Conservation (phyloP, 2,329 filamentous ascomycete species). For the Monosporascus cannonballus region DNA sequence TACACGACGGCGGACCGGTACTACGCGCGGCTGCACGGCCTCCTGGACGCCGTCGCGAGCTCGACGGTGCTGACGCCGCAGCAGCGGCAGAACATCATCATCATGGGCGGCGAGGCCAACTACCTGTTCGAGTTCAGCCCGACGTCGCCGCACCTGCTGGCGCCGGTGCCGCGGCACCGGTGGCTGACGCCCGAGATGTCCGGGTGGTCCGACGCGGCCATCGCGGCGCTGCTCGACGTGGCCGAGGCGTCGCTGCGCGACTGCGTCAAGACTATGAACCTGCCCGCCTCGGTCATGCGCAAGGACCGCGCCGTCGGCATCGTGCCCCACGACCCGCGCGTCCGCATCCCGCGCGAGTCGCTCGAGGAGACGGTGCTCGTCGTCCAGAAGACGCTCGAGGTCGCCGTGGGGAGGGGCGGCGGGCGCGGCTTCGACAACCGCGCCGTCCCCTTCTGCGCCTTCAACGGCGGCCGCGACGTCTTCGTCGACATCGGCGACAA, state of each 20-base stretch:
- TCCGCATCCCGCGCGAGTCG: constrained; percentile 75
- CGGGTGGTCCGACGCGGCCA: constrained; percentile 69
- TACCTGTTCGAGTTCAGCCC: constrained; percentile 81
- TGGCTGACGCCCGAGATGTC: constrained; percentile 79
- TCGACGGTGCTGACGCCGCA: constrained; percentile 52
- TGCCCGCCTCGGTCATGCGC: constrained; percentile 74
- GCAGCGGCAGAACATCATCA: constrained; percentile 73
- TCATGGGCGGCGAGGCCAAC: constrained; percentile 95
- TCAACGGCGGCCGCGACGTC: constrained; percentile 95
- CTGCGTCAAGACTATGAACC: constrained; percentile 70
- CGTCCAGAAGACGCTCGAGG: constrained; percentile 86
- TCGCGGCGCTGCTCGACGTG: constrained; percentile 76
- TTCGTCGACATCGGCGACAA: constrained; percentile 99
- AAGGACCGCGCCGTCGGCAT: constrained; percentile 86
- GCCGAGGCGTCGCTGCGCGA: constrained; percentile 80
- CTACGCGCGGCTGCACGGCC: constrained; percentile 77
- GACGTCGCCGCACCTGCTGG: constrained; percentile 58
- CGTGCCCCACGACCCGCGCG: constrained; percentile 55
- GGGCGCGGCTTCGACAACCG: constrained; percentile 28
- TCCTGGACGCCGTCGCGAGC: constrained; percentile 69
- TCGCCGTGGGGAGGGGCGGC: constrained; percentile 49
- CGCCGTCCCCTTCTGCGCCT: constrained; percentile 83
- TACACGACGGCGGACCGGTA: constrained; percentile 86
- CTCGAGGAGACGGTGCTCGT: constrained; percentile 95
- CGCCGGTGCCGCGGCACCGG: constrained; percentile 56